Percentiles rank a stretch among this genome's conserved stretches.
phyloP scores from a whole-genome alignment of 305 asterid species.

The Fraxinus platypoda region DNA sequence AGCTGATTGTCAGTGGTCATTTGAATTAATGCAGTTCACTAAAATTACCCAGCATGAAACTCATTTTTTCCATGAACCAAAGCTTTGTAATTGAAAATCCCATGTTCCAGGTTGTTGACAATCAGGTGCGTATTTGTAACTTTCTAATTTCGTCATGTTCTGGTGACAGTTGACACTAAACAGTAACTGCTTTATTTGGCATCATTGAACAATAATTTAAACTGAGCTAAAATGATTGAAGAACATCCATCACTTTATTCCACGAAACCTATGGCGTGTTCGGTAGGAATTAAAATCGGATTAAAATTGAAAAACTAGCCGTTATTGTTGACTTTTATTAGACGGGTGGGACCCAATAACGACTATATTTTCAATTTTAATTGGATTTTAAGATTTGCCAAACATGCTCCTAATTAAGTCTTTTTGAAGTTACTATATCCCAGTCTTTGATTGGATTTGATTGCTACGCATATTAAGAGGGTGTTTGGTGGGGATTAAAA shows the following conservation, averaged over 20 bases:
- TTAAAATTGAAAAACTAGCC: no score
- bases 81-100: slow-evolving; percentile 62
- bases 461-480: neutral
- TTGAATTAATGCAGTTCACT: slow-evolving; percentile 46
- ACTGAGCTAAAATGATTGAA: neutral
- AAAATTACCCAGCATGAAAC: slow-evolving; percentile 41
- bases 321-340: no score
- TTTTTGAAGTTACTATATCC: slow-evolving; percentile 1
- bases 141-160: slow-evolving; percentile 6
- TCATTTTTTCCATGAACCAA: slow-evolving; percentile 58
- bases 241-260: neutral
- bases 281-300: no score
- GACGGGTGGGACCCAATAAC: no score
- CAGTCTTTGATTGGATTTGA: neutral
- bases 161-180: slow-evolving; percentile 9
- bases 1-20: slow-evolving; percentile 25
- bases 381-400: no score
- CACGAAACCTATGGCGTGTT: no score
- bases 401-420: neutral
- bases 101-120: slow-evolving; percentile 41
- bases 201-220: neutral
- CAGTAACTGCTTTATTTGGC: neutral
- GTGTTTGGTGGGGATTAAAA: no score
- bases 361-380: no score
- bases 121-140: slow-evolving; percentile 42